Evolutionary conservation across 805 yeast species (phyloP).

Genomic region (Teunomyces cretensis): DNA sequence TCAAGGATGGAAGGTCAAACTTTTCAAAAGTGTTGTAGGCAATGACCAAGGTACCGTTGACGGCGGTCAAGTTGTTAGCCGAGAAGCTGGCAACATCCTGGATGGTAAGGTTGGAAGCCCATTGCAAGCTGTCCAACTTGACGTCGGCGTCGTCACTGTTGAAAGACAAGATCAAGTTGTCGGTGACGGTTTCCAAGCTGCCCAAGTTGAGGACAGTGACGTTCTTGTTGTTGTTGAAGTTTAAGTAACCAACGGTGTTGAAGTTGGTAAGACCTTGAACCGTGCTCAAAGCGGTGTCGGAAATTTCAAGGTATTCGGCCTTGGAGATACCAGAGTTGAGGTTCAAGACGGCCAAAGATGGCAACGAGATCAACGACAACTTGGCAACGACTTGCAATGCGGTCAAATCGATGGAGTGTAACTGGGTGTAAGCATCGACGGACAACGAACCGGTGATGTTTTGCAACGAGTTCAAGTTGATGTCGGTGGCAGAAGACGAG

Average conservation of each 20-base stretch:
- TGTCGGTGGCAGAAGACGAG: conserved; percentile 36
- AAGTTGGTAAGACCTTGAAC: conserved; percentile 34
- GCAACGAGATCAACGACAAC: conserved; percentile 40
- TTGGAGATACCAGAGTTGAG: conserved; percentile 36
- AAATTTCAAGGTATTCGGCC: conserved; percentile 32
- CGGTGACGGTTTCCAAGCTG: conserved; percentile 31
- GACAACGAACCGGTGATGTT: conserved; percentile 37
- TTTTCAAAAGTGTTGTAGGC: conserved; percentile 40
- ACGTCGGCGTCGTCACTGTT: conserved; percentile 37
- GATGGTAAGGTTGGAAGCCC: conserved; percentile 45
- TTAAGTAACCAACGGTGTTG: conserved; percentile 31
- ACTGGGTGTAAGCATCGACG: conserved; percentile 39
- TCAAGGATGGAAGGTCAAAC: conserved; percentile 29
- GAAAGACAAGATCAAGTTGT: conserved; percentile 39
- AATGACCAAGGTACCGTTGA: conserved; percentile 40
- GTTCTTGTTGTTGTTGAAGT: conserved; percentile 46
- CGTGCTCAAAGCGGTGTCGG: conserved; percentile 42
- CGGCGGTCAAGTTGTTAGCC: conserved; percentile 32
- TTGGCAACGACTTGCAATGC: conserved; percentile 27
- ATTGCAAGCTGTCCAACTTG: conserved; percentile 33
- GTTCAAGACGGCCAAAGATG: conserved; percentile 39
- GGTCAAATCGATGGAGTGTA: conserved; percentile 36
- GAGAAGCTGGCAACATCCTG: conserved; percentile 38
- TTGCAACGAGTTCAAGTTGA: conserved; percentile 28
- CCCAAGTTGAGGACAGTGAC: conserved; percentile 34